phyloP scores from a whole-genome alignment of 2,329 filamentous ascomycete species.

The Coniochaeta pulveracea region DNA sequence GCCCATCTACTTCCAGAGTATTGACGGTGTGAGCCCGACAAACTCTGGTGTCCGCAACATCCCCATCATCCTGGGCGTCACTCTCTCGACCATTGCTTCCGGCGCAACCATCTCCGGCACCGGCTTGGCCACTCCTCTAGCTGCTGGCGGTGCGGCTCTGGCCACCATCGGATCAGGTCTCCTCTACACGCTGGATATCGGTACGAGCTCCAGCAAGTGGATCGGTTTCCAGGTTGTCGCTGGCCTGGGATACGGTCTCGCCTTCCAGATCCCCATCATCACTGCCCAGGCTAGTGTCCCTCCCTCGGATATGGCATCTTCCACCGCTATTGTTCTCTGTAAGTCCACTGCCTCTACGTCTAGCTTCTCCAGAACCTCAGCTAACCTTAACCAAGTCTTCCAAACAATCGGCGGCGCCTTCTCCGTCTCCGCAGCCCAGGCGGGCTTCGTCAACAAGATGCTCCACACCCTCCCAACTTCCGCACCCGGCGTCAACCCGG shows the following conservation, averaged over 20 bases:
- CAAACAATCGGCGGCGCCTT: slow-evolving; percentile 33
- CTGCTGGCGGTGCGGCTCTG: slow-evolving; percentile 25
- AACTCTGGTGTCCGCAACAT: slow-evolving; percentile 26
- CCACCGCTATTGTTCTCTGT: slow-evolving; percentile 17
- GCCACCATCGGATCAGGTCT: slow-evolving; percentile 23
- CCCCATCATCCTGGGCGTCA: slow-evolving; percentile 25
- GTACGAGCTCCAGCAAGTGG: slow-evolving; percentile 23
- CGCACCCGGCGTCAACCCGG: slow-evolving; percentile 20
- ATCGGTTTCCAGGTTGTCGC: slow-evolving; percentile 36
- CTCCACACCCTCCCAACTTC: slow-evolving; percentile 12
- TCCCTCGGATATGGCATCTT: slow-evolving; percentile 16
- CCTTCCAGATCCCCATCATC: slow-evolving; percentile 33
- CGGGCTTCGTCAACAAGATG: slow-evolving; percentile 24
- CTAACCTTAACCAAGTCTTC: slow-evolving; percentile 15
- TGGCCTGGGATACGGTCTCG: slow-evolving; percentile 32
- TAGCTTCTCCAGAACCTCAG: background rate
- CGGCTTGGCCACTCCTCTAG: slow-evolving; percentile 20
- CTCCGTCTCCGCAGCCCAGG: slow-evolving; percentile 29
- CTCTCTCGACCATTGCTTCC: slow-evolving; percentile 23
- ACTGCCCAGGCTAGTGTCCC: slow-evolving; percentile 21
- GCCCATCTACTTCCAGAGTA: slow-evolving; percentile 39
- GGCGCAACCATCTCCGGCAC: slow-evolving; percentile 20
- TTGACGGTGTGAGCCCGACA: slow-evolving; percentile 26
- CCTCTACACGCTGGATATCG: slow-evolving; percentile 23
- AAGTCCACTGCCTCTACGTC: slow-evolving; percentile 7